phyloP scores from a whole-genome alignment of 352 stramenopile genomes.

The Globisporangium nodosum region DNA sequence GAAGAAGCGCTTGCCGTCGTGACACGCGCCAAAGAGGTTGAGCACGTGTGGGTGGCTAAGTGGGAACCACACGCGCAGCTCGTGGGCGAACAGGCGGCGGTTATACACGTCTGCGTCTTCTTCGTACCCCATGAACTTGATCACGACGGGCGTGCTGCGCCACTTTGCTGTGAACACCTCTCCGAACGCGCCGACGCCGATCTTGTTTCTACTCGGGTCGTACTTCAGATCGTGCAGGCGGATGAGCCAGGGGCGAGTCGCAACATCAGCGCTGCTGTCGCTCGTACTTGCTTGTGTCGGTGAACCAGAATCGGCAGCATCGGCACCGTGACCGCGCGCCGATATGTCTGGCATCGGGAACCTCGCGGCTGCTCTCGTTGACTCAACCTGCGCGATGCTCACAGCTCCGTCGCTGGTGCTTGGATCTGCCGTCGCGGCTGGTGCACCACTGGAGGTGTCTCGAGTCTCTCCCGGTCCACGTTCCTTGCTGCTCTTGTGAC shows the following conservation, averaged over 20 bases:
- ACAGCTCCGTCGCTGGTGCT: background rate
- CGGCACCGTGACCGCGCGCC: background rate
- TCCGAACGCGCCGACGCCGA: conserved; percentile 5
- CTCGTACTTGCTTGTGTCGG: no score
- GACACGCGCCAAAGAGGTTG: conserved; percentile 32
- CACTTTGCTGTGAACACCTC: conserved; percentile 6
- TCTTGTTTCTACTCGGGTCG: background rate
- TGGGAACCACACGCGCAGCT: conserved; percentile 28
- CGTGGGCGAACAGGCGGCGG: conserved; percentile 15
- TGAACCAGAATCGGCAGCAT: no score
- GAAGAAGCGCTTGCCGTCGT: conserved; percentile 32
- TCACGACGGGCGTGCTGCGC: conserved; percentile 5
- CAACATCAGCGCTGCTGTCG: background rate
- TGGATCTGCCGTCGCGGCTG: background rate
- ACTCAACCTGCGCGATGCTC: background rate
- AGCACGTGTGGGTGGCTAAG: conserved; percentile 34
- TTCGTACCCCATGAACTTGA: conserved; percentile 15
- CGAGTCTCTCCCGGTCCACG: background rate
- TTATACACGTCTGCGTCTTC: background rate
- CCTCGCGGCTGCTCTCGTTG: background rate
- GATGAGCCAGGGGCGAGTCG: conserved; percentile 5
- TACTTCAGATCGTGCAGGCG: conserved; percentile 9
- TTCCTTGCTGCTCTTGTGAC: no score
- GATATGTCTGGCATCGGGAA: background rate
- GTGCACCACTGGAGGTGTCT: no score